Base-by-base conservation (phyloP, 2,329 filamentous ascomycete genomes). In the Clarireedia paspali region DNA sequence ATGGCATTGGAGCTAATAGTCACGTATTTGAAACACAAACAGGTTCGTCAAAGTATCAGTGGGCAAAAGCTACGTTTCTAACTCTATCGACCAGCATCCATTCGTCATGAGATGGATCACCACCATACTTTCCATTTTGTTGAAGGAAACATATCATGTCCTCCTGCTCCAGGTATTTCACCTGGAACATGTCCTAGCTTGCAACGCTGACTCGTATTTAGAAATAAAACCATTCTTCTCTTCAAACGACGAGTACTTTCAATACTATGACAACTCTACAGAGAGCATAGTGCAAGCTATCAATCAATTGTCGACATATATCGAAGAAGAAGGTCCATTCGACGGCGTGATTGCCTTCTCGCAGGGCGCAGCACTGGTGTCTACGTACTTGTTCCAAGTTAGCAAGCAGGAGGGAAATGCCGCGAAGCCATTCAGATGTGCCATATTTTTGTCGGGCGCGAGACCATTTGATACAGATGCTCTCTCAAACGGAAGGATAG, bases 331-430 rank as follows among this genome's bases (percentile, higher is more conserved):
- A 7, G 58, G 58, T 2, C 60, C 58, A 1, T 62, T 58, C 50
- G 59, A 60, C 47, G 60, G 48, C 4, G 55, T 62, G 0, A 14
- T 62, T 6, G 59, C 17, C 10, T 62, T 59, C 39, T 59, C 56
- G 7, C 56, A 59, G 40, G 60, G 59, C 10, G 58, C 56, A 2
- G 75, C 75, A 0, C 73, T 79, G 7, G 80, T 79, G 10, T 23
- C 53, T 4, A 57, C 50, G 27, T 30, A 30, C 6, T 7, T 30
- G 3, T 40, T 44, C 4, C 20, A 58, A 2, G 3, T 34, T 2
- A n/a, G n/a, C 3, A 20, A 27, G n/a, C 5, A 15, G 12, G 3
- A 24, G 15, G 12, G 5, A 23, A 6, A 27, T n/a, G 4, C 12
- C 17, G 14, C 15, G 9, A 42, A 26, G 1, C 26, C 40, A 5